Evolutionary conservation across 169 alveolate genomes (phyloP).

Genomic region (Pseudocohnilembus persalinus): DNA sequence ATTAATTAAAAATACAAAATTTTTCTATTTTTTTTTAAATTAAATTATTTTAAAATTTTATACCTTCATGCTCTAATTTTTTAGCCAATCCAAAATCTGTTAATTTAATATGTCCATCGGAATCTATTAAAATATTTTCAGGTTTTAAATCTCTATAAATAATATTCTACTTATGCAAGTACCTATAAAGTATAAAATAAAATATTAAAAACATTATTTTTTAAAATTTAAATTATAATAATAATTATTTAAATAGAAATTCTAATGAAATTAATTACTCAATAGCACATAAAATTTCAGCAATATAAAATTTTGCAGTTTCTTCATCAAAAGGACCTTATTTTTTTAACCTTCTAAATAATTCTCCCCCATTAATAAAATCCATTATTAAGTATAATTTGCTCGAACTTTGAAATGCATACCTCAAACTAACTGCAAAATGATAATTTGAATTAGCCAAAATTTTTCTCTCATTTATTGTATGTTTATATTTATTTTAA

Average conservation of each 20-base stretch:
- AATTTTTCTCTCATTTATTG: constrained; percentile 43
- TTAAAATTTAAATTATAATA: too few species aligned
- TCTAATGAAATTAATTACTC: constrained; percentile 21
- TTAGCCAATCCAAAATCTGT: constrained; percentile 84
- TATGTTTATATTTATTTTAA: constrained; percentile 35
- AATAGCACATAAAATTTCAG: constrained; percentile 49
- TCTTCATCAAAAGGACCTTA: constrained; percentile 34
- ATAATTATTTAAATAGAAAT: too few species aligned
- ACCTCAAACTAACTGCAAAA: constrained; percentile 39
- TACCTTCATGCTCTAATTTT: background rate
- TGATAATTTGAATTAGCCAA: constrained; percentile 44
- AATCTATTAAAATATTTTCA: constrained; percentile 78
- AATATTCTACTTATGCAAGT: constrained; percentile 69
- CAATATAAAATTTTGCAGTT: constrained; percentile 50
- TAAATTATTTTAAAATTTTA: too few species aligned
- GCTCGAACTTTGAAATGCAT: constrained; percentile 43
- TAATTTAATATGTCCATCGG: constrained; percentile 73
- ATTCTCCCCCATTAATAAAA: constrained; percentile 48
- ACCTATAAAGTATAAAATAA: background rate
- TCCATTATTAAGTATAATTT: constrained; percentile 49
- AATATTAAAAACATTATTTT: too few species aligned
- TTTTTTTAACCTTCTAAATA: constrained; percentile 33
- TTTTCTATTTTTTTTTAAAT: too few species aligned
- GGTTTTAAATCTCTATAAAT: constrained; percentile 84
- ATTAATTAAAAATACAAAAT: too few species aligned